A percentile compares a stretch with the other conserved stretches of the same genome.
These are phyloP conservation scores for Striga asiatica DNA, from an alignment of 257 asterid genomes.

Conservation along the genomic window DNA sequence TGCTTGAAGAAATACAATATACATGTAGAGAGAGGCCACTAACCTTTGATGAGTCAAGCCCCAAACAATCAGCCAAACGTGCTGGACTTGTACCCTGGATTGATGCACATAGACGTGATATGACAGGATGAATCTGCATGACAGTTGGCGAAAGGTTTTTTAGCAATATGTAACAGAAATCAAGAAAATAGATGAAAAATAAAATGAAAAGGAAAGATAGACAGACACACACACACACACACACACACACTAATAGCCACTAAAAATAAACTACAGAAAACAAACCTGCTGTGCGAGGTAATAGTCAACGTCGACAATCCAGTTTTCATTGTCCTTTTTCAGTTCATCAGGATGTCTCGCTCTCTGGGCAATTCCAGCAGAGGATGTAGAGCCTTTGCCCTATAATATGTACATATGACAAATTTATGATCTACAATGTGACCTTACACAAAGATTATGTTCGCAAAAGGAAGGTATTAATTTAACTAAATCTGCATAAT, in stretches of 20 bases:
- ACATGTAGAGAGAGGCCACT: conserved; percentile 1
- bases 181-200: background rate
- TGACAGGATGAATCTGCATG: conserved; percentile 95
- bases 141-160: conserved; percentile 15
- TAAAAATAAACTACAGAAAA: background rate
- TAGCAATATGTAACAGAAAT: conserved; percentile 12
- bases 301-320: conserved; percentile 90
- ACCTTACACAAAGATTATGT: background rate
- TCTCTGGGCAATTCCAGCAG: conserved; percentile 86
- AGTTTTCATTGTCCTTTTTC: conserved; percentile 56
- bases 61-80: conserved; percentile 97
- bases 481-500: background rate
- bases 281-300: conserved; percentile 98
- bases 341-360: conserved; percentile 99
- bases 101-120: conserved; percentile 91
- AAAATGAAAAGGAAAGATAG: conserved; percentile 9
- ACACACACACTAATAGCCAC: conserved; percentile 4
- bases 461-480: conserved; percentile 4
- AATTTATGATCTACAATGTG: background rate
- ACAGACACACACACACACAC: too few species aligned
- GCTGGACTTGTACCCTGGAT: conserved; percentile 97
- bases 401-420: conserved; percentile 18
- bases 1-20: background rate
- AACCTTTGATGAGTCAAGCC: conserved; percentile 94
- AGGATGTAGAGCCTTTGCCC: conserved; percentile 61